Conservation (phyloP, 75 land plant species). For the Selaginella tamariscina region DNA sequence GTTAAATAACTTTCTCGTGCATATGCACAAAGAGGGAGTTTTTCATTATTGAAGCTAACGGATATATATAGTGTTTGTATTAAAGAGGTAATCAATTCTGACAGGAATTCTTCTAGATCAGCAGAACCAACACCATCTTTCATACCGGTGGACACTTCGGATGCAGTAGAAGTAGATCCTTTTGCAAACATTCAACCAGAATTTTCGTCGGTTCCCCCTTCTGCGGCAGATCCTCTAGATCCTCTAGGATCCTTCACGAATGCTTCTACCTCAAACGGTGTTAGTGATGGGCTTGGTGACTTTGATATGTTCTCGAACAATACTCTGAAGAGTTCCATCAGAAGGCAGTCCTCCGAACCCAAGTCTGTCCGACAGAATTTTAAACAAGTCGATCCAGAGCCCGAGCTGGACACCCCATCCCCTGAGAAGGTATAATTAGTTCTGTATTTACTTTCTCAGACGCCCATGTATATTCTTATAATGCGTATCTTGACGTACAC, state of each 20-base stretch:
- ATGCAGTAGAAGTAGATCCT: constrained; percentile 38
- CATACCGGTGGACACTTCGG: not conserved
- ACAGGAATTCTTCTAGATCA: not conserved
- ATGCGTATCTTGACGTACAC: too few species aligned
- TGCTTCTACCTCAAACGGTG: constrained; percentile 25
- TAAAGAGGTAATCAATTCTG: too few species aligned
- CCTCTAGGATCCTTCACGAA: constrained; percentile 42
- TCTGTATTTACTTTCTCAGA: too few species aligned
- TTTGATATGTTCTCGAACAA: constrained; percentile 38
- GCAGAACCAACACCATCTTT: not conserved
- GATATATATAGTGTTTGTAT: too few species aligned
- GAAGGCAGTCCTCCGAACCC: constrained; percentile 7
- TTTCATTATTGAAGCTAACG: too few species aligned
- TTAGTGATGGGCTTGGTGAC: constrained; percentile 38
- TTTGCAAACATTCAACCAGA: constrained; percentile 45
- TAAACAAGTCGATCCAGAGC: too few species aligned
- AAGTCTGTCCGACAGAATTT: constrained; percentile 15
- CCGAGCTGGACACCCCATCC: too few species aligned
- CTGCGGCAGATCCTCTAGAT: constrained; percentile 47
- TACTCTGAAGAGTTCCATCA: not conserved
- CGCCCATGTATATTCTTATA: too few species aligned
- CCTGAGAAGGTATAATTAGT: too few species aligned
- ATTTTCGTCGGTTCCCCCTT: constrained; percentile 25
- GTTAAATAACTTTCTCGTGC: too few species aligned
- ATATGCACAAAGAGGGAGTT: too few species aligned